Evolutionary conservation across 1,284 basidiomycete genomes (phyloP).

Genomic region (Pyrrhoderma noxium): DNA sequence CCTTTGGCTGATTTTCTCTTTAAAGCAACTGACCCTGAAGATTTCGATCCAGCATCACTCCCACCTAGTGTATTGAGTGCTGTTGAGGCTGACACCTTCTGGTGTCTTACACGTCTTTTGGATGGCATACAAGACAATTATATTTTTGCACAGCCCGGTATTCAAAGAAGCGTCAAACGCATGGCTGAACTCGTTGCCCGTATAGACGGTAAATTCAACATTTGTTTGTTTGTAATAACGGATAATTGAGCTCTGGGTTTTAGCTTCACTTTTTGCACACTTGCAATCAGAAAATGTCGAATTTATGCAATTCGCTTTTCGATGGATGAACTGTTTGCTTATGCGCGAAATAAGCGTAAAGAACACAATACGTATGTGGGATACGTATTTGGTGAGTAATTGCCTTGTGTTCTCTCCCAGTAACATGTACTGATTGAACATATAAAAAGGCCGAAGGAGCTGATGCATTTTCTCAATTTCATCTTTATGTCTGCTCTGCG

Average conservation of each 20-base stretch:
- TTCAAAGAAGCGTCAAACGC: constrained; percentile 82
- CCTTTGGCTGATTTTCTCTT: constrained; percentile 4
- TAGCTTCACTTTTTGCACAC: constrained; percentile 77
- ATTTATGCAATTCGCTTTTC: constrained; percentile 97
- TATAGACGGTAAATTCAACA: constrained; percentile 66
- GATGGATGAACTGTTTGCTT: constrained; percentile 97
- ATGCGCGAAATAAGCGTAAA: constrained; percentile 95
- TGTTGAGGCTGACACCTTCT: constrained; percentile 92
- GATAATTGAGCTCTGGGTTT: neutral
- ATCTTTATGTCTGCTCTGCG: constrained; percentile 92
- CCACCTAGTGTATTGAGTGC: constrained; percentile 67
- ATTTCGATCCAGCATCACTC: constrained; percentile 75
- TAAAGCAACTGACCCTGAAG: constrained; percentile 79
- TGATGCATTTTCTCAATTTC: constrained; percentile 95
- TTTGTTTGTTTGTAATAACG: constrained; percentile 34
- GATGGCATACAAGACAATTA: constrained; percentile 98
- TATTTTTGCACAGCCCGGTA: constrained; percentile 90
- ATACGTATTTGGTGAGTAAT: constrained; percentile 85
- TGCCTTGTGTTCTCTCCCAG: constrained; percentile 1
- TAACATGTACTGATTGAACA: neutral
- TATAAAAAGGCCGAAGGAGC: constrained; percentile 76
- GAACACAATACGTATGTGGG: constrained; percentile 98
- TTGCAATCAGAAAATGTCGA: constrained; percentile 87
- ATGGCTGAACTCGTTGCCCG: constrained; percentile 90
- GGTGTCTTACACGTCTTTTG: constrained; percentile 89